A percentile compares a stretch with the other conserved stretches of the same genome.
These are phyloP conservation scores for Soucietia sequanensis DNA, from an alignment of 805 yeast species.

Conservation along the genomic window DNA sequence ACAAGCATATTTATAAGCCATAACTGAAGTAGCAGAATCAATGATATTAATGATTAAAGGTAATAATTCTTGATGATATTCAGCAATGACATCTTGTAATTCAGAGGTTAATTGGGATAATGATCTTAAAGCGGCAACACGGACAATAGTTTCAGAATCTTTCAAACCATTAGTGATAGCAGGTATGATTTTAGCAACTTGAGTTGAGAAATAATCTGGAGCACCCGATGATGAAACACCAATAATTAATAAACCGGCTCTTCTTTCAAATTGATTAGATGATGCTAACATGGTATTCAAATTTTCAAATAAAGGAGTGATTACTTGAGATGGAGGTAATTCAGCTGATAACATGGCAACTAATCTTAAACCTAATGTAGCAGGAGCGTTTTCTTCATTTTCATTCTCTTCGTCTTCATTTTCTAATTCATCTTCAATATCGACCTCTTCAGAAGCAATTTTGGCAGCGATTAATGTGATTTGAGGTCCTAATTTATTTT, in stretches of 20 bases:
- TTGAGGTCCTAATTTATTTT: slow-evolving; percentile 81
- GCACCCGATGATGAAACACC: slow-evolving; percentile 89
- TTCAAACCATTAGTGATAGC: slow-evolving; percentile 73
- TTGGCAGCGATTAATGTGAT: slow-evolving; percentile 71
- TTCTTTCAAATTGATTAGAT: slow-evolving; percentile 72
- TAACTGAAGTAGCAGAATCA: slow-evolving; percentile 78
- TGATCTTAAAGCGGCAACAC: slow-evolving; percentile 82
- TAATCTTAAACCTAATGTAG: slow-evolving; percentile 74
- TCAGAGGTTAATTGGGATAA: slow-evolving; percentile 77
- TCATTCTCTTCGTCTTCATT: slow-evolving; percentile 89
- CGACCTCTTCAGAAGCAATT: slow-evolving; percentile 74
- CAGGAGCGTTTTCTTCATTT: slow-evolving; percentile 85
- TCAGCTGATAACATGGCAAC: slow-evolving; percentile 75
- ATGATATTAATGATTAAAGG: slow-evolving; percentile 86
- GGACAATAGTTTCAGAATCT: slow-evolving; percentile 71
- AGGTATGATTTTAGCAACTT: slow-evolving; percentile 70
- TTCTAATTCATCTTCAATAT: slow-evolving; percentile 72
- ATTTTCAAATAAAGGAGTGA: slow-evolving; percentile 71
- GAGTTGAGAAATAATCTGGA: slow-evolving; percentile 84
- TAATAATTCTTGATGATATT: slow-evolving; percentile 75
- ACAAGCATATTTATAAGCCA: slow-evolving; percentile 88
- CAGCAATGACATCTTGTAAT: slow-evolving; percentile 81
- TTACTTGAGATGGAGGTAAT: slow-evolving; percentile 90
- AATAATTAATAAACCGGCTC: slow-evolving; percentile 81
- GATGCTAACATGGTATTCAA: slow-evolving; percentile 52